Evolutionary conservation across 805 yeast species (phyloP), one percentile per base, ranked within the genome.

Genomic region (Saccharomycopsis fermentans): DNA sequence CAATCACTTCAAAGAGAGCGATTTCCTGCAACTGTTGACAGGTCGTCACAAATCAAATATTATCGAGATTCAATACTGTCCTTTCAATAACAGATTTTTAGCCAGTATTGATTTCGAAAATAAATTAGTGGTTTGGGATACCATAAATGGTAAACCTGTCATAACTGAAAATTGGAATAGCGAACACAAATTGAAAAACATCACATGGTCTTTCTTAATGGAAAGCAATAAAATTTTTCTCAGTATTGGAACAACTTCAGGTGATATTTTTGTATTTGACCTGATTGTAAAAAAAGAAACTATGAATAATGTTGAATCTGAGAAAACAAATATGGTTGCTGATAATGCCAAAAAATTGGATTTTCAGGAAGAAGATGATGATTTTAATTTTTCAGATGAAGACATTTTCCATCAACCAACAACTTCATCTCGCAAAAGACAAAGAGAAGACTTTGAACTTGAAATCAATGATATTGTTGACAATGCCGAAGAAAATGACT

Each of bases 21-120:
- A 34, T 35, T 34, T 35, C 16, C 14, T 17, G 17, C 24, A 4
- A 35, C 35, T 39, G 6, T 57, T 59, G 32, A 34, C 56, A 2
- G 61, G 56, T 5, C 27, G 35, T 14, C 59, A 54, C 19, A 65
- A 60, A 37, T 65, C 70, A 4, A 66, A 68, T 6, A 68, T 83
- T 14, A 74, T 80, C 6, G 85, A 81, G 55, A 65, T 86, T 54
- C 72, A 76, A 56, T 79, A 87, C 74, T 83, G 87, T 19, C 83
- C 87, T 1, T 58, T 64, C 12, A 75, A 79, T 63, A 87, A 87
- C 32, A 74, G 76, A 1, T 77, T 73, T 62, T 57, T 90, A 1
- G 92, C 91, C 0, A 75, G 83, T 6, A 74, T 81, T 16, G 82
- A 80, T 55, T 63, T 75, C n/a, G 80, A 77, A 56, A 78, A 79